Percentiles rank a stretch among this genome's conserved stretches.
Conservation (phyloP, 2,329 filamentous ascomycete species). For the Rhexocercosporidium sp. region DNA sequence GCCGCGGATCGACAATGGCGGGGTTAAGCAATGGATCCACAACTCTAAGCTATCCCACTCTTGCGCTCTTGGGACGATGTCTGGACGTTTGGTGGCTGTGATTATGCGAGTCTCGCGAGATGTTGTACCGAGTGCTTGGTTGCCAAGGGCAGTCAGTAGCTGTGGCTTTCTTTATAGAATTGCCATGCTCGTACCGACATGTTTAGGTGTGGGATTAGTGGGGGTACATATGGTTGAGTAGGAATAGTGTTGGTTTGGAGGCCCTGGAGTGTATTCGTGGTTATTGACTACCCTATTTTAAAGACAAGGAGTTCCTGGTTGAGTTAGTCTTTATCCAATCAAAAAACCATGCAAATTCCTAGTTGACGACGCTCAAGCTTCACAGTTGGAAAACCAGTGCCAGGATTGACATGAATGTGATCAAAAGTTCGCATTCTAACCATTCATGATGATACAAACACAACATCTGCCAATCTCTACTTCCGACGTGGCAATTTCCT, state of each 20-base stretch:
- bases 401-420: too few species aligned
- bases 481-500: not conserved
- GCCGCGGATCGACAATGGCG: constrained; percentile 5
- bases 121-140: not conserved
- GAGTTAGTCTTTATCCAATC: too few species aligned
- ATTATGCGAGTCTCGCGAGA: not conserved
- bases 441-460: too few species aligned
- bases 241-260: not conserved
- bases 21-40: constrained; percentile 5
- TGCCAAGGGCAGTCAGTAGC: not conserved
- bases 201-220: not conserved
- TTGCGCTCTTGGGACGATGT: not conserved
- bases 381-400: too few species aligned
- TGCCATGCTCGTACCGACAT: not conserved
- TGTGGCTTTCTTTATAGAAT: not conserved
- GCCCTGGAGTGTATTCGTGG: not conserved
- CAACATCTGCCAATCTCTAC: too few species aligned
- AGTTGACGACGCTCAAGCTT: too few species aligned
- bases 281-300: too few species aligned
- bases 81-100: not conserved
- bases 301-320: too few species aligned
- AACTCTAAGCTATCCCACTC: constrained; percentile 7
- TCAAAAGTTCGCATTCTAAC: too few species aligned
- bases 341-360: too few species aligned
- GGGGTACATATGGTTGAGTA: not conserved